phyloP scores from a whole-genome alignment of 208 protist genomes.

The Wallacemonas sp. region DNA sequence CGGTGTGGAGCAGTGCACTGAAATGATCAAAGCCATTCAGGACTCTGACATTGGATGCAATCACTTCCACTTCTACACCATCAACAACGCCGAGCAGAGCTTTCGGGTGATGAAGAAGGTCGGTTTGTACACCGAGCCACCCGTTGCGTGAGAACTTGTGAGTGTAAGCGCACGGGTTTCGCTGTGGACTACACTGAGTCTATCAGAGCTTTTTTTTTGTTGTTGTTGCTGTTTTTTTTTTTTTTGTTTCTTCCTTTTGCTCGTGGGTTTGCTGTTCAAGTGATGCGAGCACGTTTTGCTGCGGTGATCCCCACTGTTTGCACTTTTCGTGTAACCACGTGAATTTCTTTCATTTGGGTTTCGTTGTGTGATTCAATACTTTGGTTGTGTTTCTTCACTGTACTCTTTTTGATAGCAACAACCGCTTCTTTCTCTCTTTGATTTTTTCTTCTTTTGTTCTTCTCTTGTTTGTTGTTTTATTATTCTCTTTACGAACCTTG shows the following conservation, averaged over 20 bases:
- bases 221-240: not conserved
- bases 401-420: no score
- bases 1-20: slow-evolving; percentile 54
- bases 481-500: not conserved
- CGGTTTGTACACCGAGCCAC: slow-evolving; percentile 32
- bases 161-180: no score
- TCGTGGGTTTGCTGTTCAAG: no score
- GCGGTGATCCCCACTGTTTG: no score
- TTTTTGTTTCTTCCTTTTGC: slow-evolving; percentile 12
- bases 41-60: slow-evolving; percentile 52
- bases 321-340: no score
- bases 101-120: slow-evolving; percentile 49
- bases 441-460: slow-evolving; percentile 11
- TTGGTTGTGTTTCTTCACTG: no score
- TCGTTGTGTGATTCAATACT: no score
- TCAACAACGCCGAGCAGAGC: slow-evolving; percentile 44
- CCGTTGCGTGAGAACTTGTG: no score
- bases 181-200: no score
- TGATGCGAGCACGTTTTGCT: no score
- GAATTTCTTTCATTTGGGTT: no score
- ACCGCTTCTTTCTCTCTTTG: slow-evolving; percentile 17
- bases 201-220: not conserved
- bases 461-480: slow-evolving; percentile 9
- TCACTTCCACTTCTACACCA: slow-evolving; percentile 81
- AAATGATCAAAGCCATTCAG: slow-evolving; percentile 62